Base-by-base conservation (phyloP, 495 filamentous ascomycete species). In the Trichoderma virens region DNA sequence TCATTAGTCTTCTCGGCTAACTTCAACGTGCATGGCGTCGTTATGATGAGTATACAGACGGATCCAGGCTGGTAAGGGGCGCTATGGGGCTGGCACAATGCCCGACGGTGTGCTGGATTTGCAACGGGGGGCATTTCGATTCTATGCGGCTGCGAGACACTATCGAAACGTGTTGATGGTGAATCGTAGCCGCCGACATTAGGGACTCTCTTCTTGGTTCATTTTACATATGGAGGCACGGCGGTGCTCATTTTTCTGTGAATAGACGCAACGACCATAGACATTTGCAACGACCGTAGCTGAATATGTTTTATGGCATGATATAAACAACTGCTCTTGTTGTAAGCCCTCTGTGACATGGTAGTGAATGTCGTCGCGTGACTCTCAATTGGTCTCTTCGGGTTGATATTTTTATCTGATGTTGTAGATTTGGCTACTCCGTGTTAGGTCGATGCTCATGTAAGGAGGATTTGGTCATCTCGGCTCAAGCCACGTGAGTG, bases 21-120 rank as follows among this genome's bases (percentile, higher is more conserved):
- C 51, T 56, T 23, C 8, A 31, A 56, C 28, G 51, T 56, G 51
- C 51, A 56, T 56, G 27, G 51, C 51, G 51, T 56, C 51, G 51
- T 56, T 56, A 56, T 56, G 51, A 56, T 56, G 51, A 47, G 43
- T 47, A 56, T 56, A 56, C 51, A 56, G 23, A 56, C 51, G 51
- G 25, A 56, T 56, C 51, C 51, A 56, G 51, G 51, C 51, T 56
- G 51, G 51, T 30, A 56, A 30, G 51, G 27, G 51, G 51, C 51
- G 51, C 51, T 56, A 56, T 30, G 23, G 51, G 51, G 51, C 51
- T 56, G 23, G 51, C 5, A 18, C 9, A 11, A 56, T 56, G 51
- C 51, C 51, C 51, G 25, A 35, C 25, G 51, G 51, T 56, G 51
- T 56, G 51, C 51, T 14, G 51, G 51, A 56, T 16, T 56, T 30